Evolutionary conservation across 2,329 filamentous ascomycete species (phyloP).

Genomic region (Beauveria rudraprayagi): DNA sequence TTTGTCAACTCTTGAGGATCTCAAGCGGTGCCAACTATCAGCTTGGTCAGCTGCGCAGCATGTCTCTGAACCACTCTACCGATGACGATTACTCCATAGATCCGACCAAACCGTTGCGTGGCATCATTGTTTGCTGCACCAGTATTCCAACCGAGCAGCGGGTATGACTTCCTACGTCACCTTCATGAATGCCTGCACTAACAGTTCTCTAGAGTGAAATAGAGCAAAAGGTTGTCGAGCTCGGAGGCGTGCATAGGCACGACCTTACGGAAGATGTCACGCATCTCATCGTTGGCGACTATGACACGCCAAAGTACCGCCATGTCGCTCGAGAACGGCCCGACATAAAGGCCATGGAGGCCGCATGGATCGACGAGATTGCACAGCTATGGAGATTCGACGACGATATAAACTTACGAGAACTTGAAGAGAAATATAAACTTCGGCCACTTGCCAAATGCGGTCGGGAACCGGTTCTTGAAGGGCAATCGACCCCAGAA

Average conservation of each 20-base stretch:
- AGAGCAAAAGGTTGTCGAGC: constrained; percentile 59
- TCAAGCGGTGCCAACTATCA: background rate
- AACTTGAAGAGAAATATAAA: constrained; percentile 58
- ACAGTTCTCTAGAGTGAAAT: constrained; percentile 39
- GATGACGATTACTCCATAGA: constrained; percentile 34
- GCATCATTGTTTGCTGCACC: constrained; percentile 79
- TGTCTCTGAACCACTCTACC: constrained; percentile 17
- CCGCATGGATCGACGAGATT: constrained; percentile 79
- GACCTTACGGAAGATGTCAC: constrained; percentile 95
- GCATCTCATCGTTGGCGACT: constrained; percentile 83
- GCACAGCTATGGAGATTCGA: constrained; percentile 74
- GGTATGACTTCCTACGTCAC: constrained; percentile 38
- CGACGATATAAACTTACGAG: constrained; percentile 63
- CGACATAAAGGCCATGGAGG: constrained; percentile 75
- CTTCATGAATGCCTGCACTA: background rate
- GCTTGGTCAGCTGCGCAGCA: constrained; percentile 17
- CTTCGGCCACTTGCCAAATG: constrained; percentile 55
- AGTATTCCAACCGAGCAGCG: constrained; percentile 72
- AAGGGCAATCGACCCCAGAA: constrained; percentile 16
- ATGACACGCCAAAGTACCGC: constrained; percentile 86
- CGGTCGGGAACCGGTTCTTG: constrained; percentile 31
- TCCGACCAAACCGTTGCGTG: constrained; percentile 55
- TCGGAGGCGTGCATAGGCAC: constrained; percentile 81
- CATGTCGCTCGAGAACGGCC: constrained; percentile 86
- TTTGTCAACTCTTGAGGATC: background rate